phyloP scores from a whole-genome alignment of 2,329 filamentous ascomycete genomes.

The Aspergillus fumigatiaffinis region DNA sequence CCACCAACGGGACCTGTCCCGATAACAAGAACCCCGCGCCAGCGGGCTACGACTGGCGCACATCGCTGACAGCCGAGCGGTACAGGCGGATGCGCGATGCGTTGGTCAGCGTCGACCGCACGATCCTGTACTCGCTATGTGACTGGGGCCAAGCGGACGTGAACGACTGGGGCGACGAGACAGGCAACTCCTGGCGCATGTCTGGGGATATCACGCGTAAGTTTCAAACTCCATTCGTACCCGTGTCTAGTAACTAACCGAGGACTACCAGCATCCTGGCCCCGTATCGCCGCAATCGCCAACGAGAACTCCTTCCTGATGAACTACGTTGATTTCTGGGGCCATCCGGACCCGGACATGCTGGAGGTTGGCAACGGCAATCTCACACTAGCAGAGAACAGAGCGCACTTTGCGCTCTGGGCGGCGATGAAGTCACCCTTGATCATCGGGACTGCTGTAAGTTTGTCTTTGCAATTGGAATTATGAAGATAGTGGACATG shows the following conservation, averaged over 20 bases:
- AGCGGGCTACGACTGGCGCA: conserved; percentile 49
- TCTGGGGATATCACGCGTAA: conserved; percentile 31
- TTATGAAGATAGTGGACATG: neutral
- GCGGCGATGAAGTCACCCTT: conserved; percentile 49
- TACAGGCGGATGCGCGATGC: conserved; percentile 53
- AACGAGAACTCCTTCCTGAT: conserved; percentile 49
- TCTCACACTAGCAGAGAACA: conserved; percentile 44
- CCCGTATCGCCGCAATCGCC: conserved; percentile 39
- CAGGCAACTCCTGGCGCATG: conserved; percentile 46
- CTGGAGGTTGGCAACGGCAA: conserved; percentile 49
- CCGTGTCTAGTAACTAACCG: neutral
- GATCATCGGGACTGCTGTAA: conserved; percentile 45
- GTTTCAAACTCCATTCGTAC: neutral
- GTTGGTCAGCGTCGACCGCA: conserved; percentile 41
- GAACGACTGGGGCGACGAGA: conserved; percentile 47
- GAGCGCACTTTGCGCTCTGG: conserved; percentile 53
- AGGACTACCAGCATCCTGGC: conserved; percentile 24
- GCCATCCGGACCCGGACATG: conserved; percentile 51
- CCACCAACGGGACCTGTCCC: conserved; percentile 42
- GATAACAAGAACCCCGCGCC: conserved; percentile 36
- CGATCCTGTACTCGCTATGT: conserved; percentile 52
- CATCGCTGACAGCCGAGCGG: conserved; percentile 45
- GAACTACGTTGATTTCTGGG: conserved; percentile 47
- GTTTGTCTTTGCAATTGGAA: neutral
- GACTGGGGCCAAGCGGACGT: conserved; percentile 53